A percentile compares a stretch with the other conserved stretches of the same genome.
phyloP scores from a whole-genome alignment of 441 rosid species.

The Pelargonium myrrhifolium region DNA sequence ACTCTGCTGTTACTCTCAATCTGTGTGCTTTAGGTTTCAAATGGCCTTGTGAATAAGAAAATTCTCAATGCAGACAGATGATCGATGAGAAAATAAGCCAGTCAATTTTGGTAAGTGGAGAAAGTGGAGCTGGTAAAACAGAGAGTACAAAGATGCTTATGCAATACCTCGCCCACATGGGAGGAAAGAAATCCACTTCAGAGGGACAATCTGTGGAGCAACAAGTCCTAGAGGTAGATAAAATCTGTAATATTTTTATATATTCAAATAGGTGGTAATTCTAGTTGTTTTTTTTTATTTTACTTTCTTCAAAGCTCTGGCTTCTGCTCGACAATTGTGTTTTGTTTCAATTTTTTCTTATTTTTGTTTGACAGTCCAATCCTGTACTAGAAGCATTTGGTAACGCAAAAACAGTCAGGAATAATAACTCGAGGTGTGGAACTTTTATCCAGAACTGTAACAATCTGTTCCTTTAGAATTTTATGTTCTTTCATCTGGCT shows the following conservation, averaged over 20 bases:
- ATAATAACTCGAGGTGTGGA: slow-evolving; percentile 63
- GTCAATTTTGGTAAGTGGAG: slow-evolving; percentile 70
- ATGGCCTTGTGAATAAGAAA: slow-evolving; percentile 12
- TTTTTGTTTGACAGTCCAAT: slow-evolving; percentile 44
- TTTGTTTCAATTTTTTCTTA: slow-evolving; percentile 12
- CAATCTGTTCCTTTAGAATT: slow-evolving; percentile 1
- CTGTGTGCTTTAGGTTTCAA: slow-evolving; percentile 11
- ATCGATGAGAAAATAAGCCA: slow-evolving; percentile 59
- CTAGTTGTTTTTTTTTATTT: slow-evolving; percentile 15
- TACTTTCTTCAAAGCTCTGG: slow-evolving; percentile 1
- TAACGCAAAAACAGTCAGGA: slow-evolving; percentile 69
- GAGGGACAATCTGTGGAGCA: slow-evolving; percentile 74
- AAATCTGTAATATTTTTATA: neutral
- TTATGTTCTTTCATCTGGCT: slow-evolving; percentile 9
- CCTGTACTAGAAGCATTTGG: slow-evolving; percentile 84
- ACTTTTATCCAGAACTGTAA: neutral
- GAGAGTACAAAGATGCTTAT: slow-evolving; percentile 80
- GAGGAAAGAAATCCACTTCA: slow-evolving; percentile 42
- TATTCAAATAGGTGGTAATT: slow-evolving; percentile 12
- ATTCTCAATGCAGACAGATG: slow-evolving; percentile 47
- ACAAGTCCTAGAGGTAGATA: slow-evolving; percentile 61
- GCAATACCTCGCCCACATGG: slow-evolving; percentile 67
- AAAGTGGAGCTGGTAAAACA: slow-evolving; percentile 80
- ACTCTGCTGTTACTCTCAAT: slow-evolving; percentile 2
- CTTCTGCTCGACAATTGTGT: slow-evolving; percentile 18